Conservation (phyloP, 352 stramenopile genomes). For the Globisporangium spiculum region DNA sequence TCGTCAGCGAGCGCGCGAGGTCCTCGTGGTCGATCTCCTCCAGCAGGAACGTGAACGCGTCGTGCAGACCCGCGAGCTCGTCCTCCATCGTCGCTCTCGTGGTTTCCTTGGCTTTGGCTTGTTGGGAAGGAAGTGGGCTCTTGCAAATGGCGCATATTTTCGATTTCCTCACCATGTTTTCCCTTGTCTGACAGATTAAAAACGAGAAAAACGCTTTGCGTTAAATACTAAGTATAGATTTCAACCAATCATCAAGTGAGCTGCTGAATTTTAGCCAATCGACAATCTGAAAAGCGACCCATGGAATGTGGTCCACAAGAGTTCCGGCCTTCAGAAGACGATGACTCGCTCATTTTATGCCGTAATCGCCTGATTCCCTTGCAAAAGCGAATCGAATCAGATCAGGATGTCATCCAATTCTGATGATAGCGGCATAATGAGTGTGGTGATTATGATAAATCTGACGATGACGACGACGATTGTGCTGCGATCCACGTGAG, state of each 20-base stretch:
- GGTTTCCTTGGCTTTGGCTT: background rate
- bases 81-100: slow-evolving; percentile 1
- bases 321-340: background rate
- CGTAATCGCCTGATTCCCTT: background rate
- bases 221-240: background rate
- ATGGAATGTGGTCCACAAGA: background rate
- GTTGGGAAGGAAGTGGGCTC: background rate
- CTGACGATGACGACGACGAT: background rate
- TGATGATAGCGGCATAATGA: background rate
- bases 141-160: background rate
- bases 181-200: too few species aligned
- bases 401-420: background rate
- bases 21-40: slow-evolving; percentile 18
- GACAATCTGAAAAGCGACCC: background rate
- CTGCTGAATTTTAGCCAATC: background rate
- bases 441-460: too few species aligned
- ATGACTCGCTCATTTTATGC: background rate
- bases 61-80: slow-evolving; percentile 1
- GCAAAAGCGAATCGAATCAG: too few species aligned
- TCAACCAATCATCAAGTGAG: background rate
- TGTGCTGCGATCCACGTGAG: background rate
- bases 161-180: background rate
- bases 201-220: background rate
- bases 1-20: slow-evolving; percentile 8
- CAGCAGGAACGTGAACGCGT: slow-evolving; percentile 12